Conservation (phyloP, 306 rosid species). For the Gleditsia sinensis region DNA sequence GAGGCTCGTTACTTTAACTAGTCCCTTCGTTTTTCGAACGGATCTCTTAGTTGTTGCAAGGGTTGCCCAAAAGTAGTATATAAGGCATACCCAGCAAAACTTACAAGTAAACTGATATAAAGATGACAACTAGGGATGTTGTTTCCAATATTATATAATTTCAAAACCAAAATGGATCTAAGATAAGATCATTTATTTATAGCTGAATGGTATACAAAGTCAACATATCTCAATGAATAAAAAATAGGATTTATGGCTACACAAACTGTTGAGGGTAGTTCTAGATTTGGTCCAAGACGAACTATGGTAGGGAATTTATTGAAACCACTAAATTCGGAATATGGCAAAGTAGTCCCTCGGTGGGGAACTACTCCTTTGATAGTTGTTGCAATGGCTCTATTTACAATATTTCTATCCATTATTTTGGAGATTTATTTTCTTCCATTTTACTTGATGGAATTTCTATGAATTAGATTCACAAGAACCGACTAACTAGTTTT, state of each 20-base stretch:
- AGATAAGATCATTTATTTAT: neutral
- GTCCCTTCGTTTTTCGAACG: neutral
- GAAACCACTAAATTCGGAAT: too few relatives aligned
- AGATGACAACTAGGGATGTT: constrained; percentile 19
- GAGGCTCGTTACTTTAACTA: too few relatives aligned
- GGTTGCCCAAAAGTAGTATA: neutral
- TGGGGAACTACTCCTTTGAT: too few relatives aligned
- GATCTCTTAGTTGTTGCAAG: constrained; percentile 3
- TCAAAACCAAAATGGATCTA: constrained; percentile 26
- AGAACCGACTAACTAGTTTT: too few relatives aligned
- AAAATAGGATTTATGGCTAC: neutral
- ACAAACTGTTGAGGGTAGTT: neutral
- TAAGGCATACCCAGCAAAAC: constrained; percentile 4
- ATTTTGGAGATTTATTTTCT: too few relatives aligned
- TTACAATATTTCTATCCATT: too few relatives aligned
- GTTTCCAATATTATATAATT: constrained; percentile 23
- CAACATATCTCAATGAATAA: neutral
- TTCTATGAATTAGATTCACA: too few relatives aligned
- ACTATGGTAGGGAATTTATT: too few relatives aligned
- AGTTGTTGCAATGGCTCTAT: too few relatives aligned
- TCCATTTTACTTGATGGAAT: too few relatives aligned
- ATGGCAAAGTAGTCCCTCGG: too few relatives aligned
- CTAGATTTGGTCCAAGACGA: too few relatives aligned
- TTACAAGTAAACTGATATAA: constrained; percentile 1
- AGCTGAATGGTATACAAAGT: neutral